Base-by-base conservation (phyloP, 257 asterid species). In the Primulina tabacum region DNA sequence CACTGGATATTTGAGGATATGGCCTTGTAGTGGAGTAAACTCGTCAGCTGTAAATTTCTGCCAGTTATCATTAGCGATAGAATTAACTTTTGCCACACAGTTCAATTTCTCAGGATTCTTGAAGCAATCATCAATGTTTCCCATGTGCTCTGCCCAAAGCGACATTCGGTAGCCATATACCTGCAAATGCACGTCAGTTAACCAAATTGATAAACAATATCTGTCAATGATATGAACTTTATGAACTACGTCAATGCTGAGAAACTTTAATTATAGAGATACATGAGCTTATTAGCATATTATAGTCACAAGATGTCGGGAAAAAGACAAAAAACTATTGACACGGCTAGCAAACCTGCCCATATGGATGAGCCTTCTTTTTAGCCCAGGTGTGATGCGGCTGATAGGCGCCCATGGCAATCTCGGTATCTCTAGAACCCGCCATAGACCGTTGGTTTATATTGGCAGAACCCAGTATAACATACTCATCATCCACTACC, bases 371-470 rank as follows among this genome's bases (percentile, higher is more conserved):
- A 34, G 69, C 75, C 69, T 78, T 73, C 73, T 80, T 83, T 72
- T 80, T 74, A 9, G 73, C 74, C 97, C 93, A 88, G 30, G 89
- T 86, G 81, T 90, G 78, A 78, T 82, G 81, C 20, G 95, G 95
- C 75, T 88, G 95, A 77, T 88, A 90, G 8, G 95, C 91, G 1
- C 97, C 97, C 95, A 90, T 86, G 28, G 97, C 97, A 28, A 90
- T 90, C 82, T 90, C 96, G 0, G 95, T 90, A 78, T 90, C 97
- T 78, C 97, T 84, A 16, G 92, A 88, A 32, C 97, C 97, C 62
- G 88, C 95, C 97, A 90, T 88, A 4, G 97, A 90, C 64, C 95
- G 82, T 72, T 90, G 91, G 76, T 90, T 88, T 63, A 90, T 90
- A 70, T 90, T 90, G 73, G 95, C 97, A 26, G 97, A 90, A 9